Base-by-base conservation (phyloP, 2,329 filamentous ascomycete species). In the Davidsoniella virescens region DNA sequence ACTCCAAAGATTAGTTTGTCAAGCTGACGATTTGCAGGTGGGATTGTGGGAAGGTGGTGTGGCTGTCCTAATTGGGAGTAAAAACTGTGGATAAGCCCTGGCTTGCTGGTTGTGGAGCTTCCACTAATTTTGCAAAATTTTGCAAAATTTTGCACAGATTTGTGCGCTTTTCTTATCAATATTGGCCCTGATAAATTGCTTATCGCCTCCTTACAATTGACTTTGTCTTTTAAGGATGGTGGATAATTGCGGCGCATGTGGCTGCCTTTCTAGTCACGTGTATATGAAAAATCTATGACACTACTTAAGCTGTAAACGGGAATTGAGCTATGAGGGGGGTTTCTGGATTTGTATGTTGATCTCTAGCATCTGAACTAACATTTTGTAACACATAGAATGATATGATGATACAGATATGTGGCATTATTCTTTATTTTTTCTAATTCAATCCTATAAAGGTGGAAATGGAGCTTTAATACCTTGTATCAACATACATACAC, bases 61-160 rank as follows among this genome's bases (percentile, higher is more conserved):
- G 50, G 37, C 40, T 39, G 41, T 17, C 50, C 45, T 39, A 39
- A 52, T 52, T 45, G 45, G 50, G 50, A 49, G 29, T 29, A 45
- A n/a, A 23, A 52, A 50, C 45, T 47, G 44, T 53, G 51, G 51
- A 25, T 36, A 50, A 53, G 51, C 51, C 51, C 51, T 53, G 51
- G 44, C 51, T n/a, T 26, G 40, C 25, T 33, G 43, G 43, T 50
- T 50, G 47, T 49, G 47, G 51, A 45, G 44, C 23, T 40, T 8
- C 41, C 17, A 50, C 26, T 6, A n/a, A 38, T 49, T 52, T 52
- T 52, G n/a, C n/a, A n/a, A n/a, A n/a, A n/a, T n/a, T n/a, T n/a
- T n/a, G n/a, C 18, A 12, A 10, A 41, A 37, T 33, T 50, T 36
- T 17, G 33, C 10, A 14, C 23, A 42, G 18, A 37, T 42, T 53